Base-by-base conservation (phyloP, 805 yeast species). In the Starmerella geochares region DNA sequence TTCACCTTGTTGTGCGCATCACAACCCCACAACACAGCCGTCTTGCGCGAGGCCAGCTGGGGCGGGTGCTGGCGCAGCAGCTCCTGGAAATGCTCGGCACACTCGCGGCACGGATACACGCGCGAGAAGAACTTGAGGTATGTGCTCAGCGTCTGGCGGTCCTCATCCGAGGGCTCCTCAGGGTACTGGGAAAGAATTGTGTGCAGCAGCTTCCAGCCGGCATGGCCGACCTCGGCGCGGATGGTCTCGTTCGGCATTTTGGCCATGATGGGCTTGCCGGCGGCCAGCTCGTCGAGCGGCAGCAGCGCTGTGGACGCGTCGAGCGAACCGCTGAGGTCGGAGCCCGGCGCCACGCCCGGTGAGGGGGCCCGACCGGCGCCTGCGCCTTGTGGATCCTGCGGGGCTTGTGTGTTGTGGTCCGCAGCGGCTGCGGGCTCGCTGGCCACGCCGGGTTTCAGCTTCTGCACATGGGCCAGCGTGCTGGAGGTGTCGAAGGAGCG, bases 11-110 rank as follows among this genome's bases (percentile, higher is more conserved):
- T 88, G 67, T 88, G 97, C 4, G 88, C 72, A 60, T 82, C 82
- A 63, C 98, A 92, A 1, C 98, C 98, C 98, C 98, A 92, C 56
- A 85, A 68, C 0, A 95, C 86, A 1, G 98, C 97, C 3, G 78
- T 75, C 54, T 79, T 78, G 51, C 95, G 73, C 20, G 83, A 74
- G 7, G 78, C 71, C 3, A 82, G 73, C 61, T 92, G 98, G 2
- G 95, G 96, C 1, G 98, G 97, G 60, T 71, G 80, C 59, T 81
- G 73, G 50, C 70, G 61, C 50, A 92, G 67, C 56, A 90, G 67
- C 61, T 76, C 67, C 55, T 76, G 82, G 65, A 92, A 92, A 65
- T 92, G 97, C 56, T 85, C 72, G 0, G 98, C 96, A 67, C 97
- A 92, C 63, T 90, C 96, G 3, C 95, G 95, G 67, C 97, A 90